Percentiles rank a stretch among this genome's conserved stretches.
Conservation (phyloP, 2,329 filamentous ascomycete species). For the Graphiopsis chlorocephala region DNA sequence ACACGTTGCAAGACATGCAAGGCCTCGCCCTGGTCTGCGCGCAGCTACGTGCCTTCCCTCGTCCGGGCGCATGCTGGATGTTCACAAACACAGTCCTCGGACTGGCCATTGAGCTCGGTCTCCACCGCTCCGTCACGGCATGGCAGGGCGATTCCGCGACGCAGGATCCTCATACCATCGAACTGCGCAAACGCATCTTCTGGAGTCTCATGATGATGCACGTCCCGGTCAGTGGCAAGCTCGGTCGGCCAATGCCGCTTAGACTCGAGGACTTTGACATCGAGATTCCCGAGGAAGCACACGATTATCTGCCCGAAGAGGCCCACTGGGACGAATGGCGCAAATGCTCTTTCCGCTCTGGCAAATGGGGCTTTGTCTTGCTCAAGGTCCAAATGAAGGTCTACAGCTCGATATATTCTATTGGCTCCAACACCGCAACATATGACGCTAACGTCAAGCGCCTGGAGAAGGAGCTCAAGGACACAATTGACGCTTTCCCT, state of each 20-base stretch:
- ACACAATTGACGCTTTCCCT: conserved; percentile 65
- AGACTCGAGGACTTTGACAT: conserved; percentile 73
- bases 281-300: conserved; percentile 68
- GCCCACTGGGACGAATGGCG: conserved; percentile 42
- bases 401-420: conserved; percentile 72
- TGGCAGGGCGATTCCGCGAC: conserved; percentile 53
- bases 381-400: conserved; percentile 69
- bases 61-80: conserved; percentile 71
- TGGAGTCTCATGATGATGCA: conserved; percentile 68
- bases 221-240: conserved; percentile 68
- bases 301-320: conserved; percentile 68
- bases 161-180: conserved; percentile 61
- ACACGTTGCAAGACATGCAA: conserved; percentile 66
- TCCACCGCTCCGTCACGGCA: conserved; percentile 68
- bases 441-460: conserved; percentile 63
- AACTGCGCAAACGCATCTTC: conserved; percentile 75
- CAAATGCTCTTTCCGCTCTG: conserved; percentile 67
- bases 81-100: conserved; percentile 64
- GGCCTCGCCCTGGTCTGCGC: conserved; percentile 69
- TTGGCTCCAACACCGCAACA: conserved; percentile 54
- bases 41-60: conserved; percentile 74
- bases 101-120: conserved; percentile 69
- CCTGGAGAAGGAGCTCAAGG: conserved; percentile 63
- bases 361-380: conserved; percentile 63
- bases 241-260: conserved; percentile 74